These are phyloP conservation scores for Paecilomyces variotii DNA, from an alignment of 2,329 filamentous ascomycete species.

Conservation along the genomic window DNA sequence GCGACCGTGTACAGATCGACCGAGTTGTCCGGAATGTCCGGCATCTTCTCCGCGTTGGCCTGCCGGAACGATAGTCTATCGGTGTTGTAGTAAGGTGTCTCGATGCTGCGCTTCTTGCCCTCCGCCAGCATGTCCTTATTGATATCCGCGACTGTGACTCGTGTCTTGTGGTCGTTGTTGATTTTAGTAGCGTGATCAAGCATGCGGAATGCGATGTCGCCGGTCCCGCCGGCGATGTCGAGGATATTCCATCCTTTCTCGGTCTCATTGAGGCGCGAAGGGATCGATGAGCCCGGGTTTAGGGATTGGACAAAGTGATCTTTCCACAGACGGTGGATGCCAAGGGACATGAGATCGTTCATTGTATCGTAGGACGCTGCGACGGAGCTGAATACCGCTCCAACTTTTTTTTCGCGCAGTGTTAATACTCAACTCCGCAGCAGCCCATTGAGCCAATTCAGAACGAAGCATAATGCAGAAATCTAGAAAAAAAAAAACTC, in stretches of 20 bases:
- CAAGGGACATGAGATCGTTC: conserved; percentile 99
- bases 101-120: conserved; percentile 66
- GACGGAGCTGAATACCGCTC: conserved; percentile 87
- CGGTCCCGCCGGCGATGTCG: conserved; percentile 93
- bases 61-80: conserved; percentile 65
- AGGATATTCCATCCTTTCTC: conserved; percentile 63
- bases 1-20: conserved; percentile 95
- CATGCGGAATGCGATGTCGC: conserved; percentile 95
- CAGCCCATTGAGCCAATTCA: neutral
- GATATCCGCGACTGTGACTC: conserved; percentile 90
- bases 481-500: conserved; percentile 7
- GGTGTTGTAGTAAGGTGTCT: conserved; percentile 51
- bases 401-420: conserved; percentile 46
- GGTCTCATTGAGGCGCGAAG: conserved; percentile 21
- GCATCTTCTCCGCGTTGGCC: conserved; percentile 77
- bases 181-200: conserved; percentile 77
- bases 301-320: conserved; percentile 90
- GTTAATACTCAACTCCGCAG: neutral
- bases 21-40: conserved; percentile 56
- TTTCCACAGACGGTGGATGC: conserved; percentile 94
- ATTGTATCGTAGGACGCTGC: conserved; percentile 93
- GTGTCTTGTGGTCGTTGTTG: conserved; percentile 70
- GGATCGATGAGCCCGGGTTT: conserved; percentile 62
- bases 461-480: neutral
- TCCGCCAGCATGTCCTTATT: conserved; percentile 91